Evolutionary conservation across 2,329 filamentous ascomycete genomes (phyloP).

Genomic region (Talaromyces rugulosus): DNA sequence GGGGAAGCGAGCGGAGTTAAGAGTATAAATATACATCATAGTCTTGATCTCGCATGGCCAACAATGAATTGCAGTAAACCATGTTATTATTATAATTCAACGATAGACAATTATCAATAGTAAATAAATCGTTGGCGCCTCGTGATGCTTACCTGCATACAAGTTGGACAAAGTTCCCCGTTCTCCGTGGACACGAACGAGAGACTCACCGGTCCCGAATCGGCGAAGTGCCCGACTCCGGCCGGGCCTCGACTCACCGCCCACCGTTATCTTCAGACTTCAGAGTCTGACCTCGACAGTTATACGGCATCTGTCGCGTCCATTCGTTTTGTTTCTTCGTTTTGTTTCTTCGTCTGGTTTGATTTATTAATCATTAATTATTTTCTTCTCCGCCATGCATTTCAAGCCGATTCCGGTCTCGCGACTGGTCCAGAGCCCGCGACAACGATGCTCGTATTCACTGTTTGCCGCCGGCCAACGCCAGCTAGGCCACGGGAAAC

Average conservation of each 20-base stretch:
- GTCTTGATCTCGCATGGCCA: not conserved
- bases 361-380: not conserved
- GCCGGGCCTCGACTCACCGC: not conserved
- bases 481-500: not conserved
- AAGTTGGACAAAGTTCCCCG: not conserved
- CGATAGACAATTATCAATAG: not conserved
- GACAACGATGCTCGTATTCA: not conserved
- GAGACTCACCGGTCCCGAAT: not conserved
- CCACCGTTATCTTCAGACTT: not conserved
- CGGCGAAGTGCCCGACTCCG: not conserved
- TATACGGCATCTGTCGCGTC: not conserved
- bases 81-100: not conserved
- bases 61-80: not conserved
- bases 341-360: not conserved
- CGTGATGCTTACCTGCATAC: not conserved
- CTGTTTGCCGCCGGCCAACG: not conserved
- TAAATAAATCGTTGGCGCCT: not conserved
- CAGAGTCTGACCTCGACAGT: not conserved
- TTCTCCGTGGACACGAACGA: not conserved
- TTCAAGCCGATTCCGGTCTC: not conserved
- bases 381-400: not conserved
- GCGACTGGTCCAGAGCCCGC: not conserved
- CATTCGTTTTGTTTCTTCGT: not conserved
- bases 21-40: not conserved
- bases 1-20: slow-evolving; percentile 87